Evolutionary conservation across 441 rosid genomes (phyloP).

Genomic region (Gossypium schwendimanii): DNA sequence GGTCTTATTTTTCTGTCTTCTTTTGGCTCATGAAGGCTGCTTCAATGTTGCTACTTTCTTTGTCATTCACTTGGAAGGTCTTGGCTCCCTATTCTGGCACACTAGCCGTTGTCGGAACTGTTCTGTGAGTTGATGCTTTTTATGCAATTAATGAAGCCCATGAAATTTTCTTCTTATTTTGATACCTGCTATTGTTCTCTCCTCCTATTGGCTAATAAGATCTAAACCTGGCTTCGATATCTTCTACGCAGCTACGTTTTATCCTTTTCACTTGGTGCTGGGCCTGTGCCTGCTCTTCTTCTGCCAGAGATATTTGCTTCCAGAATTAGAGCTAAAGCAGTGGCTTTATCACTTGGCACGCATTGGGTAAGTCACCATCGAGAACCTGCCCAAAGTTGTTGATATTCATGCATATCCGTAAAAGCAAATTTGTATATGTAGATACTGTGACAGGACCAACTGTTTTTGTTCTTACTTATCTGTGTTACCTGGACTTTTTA

Average conservation of each 20-base stretch:
- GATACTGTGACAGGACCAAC: not conserved
- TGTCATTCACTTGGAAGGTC: conserved; percentile 89
- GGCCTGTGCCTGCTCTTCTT: conserved; percentile 95
- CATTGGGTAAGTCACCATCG: conserved; percentile 66
- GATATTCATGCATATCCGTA: not conserved
- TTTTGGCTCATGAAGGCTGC: conserved; percentile 50
- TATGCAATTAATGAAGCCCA: not conserved
- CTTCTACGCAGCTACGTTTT: conserved; percentile 65
- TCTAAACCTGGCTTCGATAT: conserved; percentile 18
- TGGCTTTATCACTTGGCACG: conserved; percentile 85
- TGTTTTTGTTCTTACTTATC: not conserved
- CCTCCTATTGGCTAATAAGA: not conserved
- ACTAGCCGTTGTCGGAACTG: conserved; percentile 90
- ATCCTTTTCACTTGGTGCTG: conserved; percentile 98
- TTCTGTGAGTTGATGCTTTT: conserved; percentile 54
- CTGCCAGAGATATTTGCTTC: conserved; percentile 94
- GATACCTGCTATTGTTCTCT: not conserved
- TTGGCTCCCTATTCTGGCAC: conserved; percentile 86
- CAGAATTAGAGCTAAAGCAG: conserved; percentile 95
- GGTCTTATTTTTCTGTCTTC: not conserved
- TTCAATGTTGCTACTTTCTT: conserved; percentile 84
- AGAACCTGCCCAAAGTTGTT: not conserved
- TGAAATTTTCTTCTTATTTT: not conserved
- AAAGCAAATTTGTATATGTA: not conserved
- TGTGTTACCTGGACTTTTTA: not conserved